Conservation (phyloP, 2,329 filamentous ascomycete genomes). For the Fusarium miscanthi region DNA sequence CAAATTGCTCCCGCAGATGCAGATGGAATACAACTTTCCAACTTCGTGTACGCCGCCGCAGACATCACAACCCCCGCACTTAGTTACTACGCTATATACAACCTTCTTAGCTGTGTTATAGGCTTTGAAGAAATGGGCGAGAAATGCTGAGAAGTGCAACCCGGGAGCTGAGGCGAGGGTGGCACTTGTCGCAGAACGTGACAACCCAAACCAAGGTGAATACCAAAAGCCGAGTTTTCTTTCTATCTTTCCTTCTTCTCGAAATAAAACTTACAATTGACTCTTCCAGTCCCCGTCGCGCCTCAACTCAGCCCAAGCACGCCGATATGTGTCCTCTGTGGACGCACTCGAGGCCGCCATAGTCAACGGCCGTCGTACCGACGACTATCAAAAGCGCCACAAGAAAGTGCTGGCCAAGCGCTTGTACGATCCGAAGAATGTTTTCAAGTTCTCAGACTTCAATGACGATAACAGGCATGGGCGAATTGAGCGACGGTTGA, state of each 20-base stretch:
- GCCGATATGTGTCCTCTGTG: conserved; percentile 16
- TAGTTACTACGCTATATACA: background rate
- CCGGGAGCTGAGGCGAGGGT: conserved; percentile 48
- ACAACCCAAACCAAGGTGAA: conserved; percentile 40
- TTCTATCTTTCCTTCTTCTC: background rate
- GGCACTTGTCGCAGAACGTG: conserved; percentile 41
- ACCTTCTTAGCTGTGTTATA: background rate
- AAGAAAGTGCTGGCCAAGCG: background rate
- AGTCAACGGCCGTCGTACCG: conserved; percentile 4
- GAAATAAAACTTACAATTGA: conserved; percentile 17
- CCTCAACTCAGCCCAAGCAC: background rate
- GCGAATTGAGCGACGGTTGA: conserved; percentile 35
- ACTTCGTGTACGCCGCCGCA: background rate
- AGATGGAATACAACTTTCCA: background rate
- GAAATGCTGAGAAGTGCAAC: conserved; percentile 51
- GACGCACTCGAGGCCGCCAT: conserved; percentile 20
- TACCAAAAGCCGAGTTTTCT: conserved; percentile 2
- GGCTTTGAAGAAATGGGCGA: conserved; percentile 48
- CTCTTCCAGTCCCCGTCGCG: conserved; percentile 18
- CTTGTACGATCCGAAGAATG: background rate
- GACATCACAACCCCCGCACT: background rate
- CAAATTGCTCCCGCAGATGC: conserved; percentile 18
- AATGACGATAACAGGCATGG: background rate
- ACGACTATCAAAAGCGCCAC: conserved; percentile 1
- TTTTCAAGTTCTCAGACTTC: background rate